Conservation (phyloP, 1,139 yeast species). For the Suhomyces terraborum region DNA sequence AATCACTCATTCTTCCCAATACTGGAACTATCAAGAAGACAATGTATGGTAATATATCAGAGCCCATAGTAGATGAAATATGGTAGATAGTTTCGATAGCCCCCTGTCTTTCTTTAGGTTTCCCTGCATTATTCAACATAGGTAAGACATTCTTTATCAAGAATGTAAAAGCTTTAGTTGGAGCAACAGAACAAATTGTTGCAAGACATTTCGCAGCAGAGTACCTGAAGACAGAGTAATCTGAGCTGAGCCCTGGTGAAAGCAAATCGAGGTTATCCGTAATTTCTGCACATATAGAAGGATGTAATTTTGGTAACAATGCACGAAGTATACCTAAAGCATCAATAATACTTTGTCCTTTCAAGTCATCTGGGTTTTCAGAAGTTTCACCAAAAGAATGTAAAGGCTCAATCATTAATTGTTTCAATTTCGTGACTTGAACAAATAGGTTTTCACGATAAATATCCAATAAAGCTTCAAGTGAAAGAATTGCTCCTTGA, state of each 20-base stretch:
- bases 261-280: constrained; percentile 50
- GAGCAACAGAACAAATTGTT: constrained; percentile 71
- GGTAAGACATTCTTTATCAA: constrained; percentile 81
- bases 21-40: constrained; percentile 96
- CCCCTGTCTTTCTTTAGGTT: constrained; percentile 82
- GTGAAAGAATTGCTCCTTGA: constrained; percentile 75
- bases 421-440: constrained; percentile 67
- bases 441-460: constrained; percentile 60
- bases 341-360: constrained; percentile 85
- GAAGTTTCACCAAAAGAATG: constrained; percentile 28
- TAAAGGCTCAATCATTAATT: constrained; percentile 70
- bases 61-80: constrained; percentile 81
- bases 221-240: constrained; percentile 79
- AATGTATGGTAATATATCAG: constrained; percentile 87
- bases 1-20: constrained; percentile 96
- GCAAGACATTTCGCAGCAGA: constrained; percentile 92
- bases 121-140: constrained; percentile 77
- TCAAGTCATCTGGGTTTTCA: constrained; percentile 44
- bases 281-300: constrained; percentile 51
- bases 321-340: constrained; percentile 82
- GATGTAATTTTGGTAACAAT: constrained; percentile 62
- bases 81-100: constrained; percentile 91
- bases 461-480: constrained; percentile 54
- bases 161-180: constrained; percentile 74
- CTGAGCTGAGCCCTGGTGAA: constrained; percentile 64